Base-by-base conservation (phyloP, 2,329 filamentous ascomycete species). In the Fusarium falciforme region DNA sequence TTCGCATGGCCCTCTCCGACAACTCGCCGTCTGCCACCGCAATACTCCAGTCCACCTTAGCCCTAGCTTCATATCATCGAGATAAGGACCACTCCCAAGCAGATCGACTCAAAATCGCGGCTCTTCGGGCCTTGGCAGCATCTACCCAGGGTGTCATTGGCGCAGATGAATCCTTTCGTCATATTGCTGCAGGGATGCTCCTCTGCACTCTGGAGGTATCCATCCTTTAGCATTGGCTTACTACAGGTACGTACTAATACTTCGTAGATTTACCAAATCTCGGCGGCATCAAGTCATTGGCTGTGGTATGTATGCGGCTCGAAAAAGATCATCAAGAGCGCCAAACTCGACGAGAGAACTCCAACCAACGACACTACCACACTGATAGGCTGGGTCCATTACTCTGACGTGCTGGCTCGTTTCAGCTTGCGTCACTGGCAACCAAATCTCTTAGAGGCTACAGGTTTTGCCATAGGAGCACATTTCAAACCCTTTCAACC, bases 381-480 rank as follows among this genome's bases (percentile, higher is more conserved):
- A 2, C 70, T 77, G 1, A 68, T 77, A 0, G 57, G 74, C 1
- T 76, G 75, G 72, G 60, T 74, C 0, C 71, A 77, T 0, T 77
- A 77, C 2, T 65, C 52, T 16, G 71, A 77, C 8, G 69, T 71
- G 0, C 10, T 74, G 8, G 59, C 65, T 1, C 67, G 65, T 2
- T 77, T 77, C 6, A 73, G 73, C 1, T 6, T 77, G 1, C 68
- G 75, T 1, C 73, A 77, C 17, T 77, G 75, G 75, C 52, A 64
- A 10, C 73, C 73, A 5, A 36, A 60, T 25, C n/a, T 61, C n/a
- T 44, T 20, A 0, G 17, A 67, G 1, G 38, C 57, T 0, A 52
- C 14, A 0, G 17, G 38, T 1, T 29, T 2, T 2, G 6, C 22
- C 11, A 27, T 57, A 8, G 25, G 25, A 5, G 12, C 29, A 20